These are phyloP conservation scores for Beauveria scarabaeidicola DNA, from an alignment of 2,329 filamentous ascomycete species.

Conservation along the genomic window DNA sequence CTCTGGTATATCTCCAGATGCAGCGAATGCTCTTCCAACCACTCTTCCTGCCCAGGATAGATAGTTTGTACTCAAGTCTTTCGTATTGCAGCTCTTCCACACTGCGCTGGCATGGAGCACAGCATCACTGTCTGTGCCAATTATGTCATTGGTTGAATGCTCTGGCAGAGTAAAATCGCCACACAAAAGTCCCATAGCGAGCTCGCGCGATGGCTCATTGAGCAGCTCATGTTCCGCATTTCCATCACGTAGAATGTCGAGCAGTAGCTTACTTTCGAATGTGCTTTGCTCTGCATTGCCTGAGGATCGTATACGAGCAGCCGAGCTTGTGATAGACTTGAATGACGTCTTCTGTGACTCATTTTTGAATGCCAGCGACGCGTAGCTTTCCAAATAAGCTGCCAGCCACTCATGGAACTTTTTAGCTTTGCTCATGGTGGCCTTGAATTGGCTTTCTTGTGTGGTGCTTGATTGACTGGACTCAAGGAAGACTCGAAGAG, in stretches of 20 bases:
- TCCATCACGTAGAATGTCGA: slow-evolving; percentile 73
- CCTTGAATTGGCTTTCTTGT: slow-evolving; percentile 72
- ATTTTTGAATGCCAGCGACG: slow-evolving; percentile 42
- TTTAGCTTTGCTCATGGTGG: slow-evolving; percentile 67
- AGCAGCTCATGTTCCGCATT: slow-evolving; percentile 54
- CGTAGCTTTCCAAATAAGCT: slow-evolving; percentile 56
- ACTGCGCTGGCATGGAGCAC: slow-evolving; percentile 55
- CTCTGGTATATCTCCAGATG: slow-evolving; percentile 58
- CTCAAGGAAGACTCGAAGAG: slow-evolving; percentile 66
- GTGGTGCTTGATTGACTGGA: slow-evolving; percentile 71
- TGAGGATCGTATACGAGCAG: slow-evolving; percentile 55
- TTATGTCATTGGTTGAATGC: slow-evolving; percentile 48
- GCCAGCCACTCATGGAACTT: slow-evolving; percentile 73
- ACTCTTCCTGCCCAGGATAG: slow-evolving; percentile 78
- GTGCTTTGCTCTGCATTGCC: slow-evolving; percentile 63
- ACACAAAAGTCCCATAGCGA: slow-evolving; percentile 67
- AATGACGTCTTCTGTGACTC: slow-evolving; percentile 48
- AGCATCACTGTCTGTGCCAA: slow-evolving; percentile 59
- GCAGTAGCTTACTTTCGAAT: slow-evolving; percentile 69
- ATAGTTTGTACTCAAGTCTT: slow-evolving; percentile 58
- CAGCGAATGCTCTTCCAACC: slow-evolving; percentile 73
- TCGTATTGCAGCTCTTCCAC: slow-evolving; percentile 66
- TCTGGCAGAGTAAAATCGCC: slow-evolving; percentile 57
- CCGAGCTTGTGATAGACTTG: slow-evolving; percentile 58
- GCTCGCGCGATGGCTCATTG: slow-evolving; percentile 57